These are phyloP conservation scores for Pseudopyrenochaeta lycopersici DNA, from an alignment of 2,329 filamentous ascomycete genomes.

Conservation along the genomic window DNA sequence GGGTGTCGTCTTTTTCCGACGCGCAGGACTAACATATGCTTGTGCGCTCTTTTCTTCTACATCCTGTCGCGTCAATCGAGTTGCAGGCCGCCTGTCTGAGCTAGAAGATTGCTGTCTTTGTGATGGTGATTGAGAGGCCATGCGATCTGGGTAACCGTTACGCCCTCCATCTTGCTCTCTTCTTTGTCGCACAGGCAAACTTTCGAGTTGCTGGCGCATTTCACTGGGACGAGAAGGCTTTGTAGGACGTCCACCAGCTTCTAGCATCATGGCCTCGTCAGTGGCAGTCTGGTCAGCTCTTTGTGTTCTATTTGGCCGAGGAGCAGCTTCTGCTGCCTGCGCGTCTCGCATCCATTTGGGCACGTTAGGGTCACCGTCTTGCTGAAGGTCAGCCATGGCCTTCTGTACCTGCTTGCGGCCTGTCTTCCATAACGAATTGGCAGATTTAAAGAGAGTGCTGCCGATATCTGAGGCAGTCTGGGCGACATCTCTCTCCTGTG, in stretches of 20 bases:
- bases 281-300: constrained; percentile 46
- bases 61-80: constrained; percentile 74
- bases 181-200: constrained; percentile 31
- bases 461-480: constrained; percentile 85
- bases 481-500: constrained; percentile 75
- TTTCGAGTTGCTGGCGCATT: constrained; percentile 30
- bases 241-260: constrained; percentile 69
- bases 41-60: constrained; percentile 83
- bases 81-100: constrained; percentile 54
- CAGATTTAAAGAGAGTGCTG: constrained; percentile 87
- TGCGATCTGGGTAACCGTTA: constrained; percentile 47
- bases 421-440: constrained; percentile 94
- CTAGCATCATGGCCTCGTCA: constrained; percentile 77
- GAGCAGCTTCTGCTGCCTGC: constrained; percentile 49
- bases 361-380: constrained; percentile 77
- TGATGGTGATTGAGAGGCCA: constrained; percentile 51
- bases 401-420: constrained; percentile 93
- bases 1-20: constrained; percentile 74
- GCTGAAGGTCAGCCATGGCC: constrained; percentile 84
- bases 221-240: constrained; percentile 45
- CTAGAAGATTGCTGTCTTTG: constrained; percentile 45
- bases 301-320: constrained; percentile 28
- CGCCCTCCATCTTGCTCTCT: constrained; percentile 30
- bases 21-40: constrained; percentile 86
- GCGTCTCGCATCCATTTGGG: constrained; percentile 95